phyloP scores from a whole-genome alignment of 768 basidiomycete genomes.

The Podaxis mareebaensis region DNA sequence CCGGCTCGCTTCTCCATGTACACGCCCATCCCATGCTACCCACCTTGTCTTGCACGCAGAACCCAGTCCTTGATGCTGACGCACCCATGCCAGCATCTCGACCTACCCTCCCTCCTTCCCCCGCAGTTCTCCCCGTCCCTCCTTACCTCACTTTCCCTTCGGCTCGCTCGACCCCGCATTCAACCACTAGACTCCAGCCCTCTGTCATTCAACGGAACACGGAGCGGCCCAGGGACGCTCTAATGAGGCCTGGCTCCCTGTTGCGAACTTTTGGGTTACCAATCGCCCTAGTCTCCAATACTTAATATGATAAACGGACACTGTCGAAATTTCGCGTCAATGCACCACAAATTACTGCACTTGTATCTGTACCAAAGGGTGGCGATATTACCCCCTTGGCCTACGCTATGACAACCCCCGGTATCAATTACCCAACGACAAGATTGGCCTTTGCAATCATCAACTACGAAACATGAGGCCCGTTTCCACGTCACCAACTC shows the following conservation, averaged over 20 bases:
- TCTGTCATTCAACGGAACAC: slow-evolving; percentile 1
- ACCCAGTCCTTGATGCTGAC: neutral
- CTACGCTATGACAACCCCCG: neutral
- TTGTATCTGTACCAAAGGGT: neutral
- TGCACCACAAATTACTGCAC: neutral
- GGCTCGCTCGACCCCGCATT: neutral
- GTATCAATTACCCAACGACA: neutral
- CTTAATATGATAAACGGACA: neutral
- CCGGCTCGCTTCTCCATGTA: neutral
- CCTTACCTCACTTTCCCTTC: neutral
- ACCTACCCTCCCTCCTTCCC: too few relatives aligned
- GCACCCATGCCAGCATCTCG: slow-evolving; percentile 1
- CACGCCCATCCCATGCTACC: slow-evolving; percentile 3
- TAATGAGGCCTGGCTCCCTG: too few relatives aligned
- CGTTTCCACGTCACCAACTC: neutral
- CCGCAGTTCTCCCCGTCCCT: neutral
- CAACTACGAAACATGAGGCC: neutral
- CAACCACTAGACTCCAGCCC: neutral
- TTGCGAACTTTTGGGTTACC: neutral
- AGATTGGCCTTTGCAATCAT: too few relatives aligned
- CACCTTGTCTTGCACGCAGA: neutral
- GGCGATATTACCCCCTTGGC: neutral
- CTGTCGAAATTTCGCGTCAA: neutral
- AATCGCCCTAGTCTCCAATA: neutral
- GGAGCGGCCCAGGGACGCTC: slow-evolving; percentile 1